Base-by-base conservation (phyloP, 768 basidiomycete genomes). In the Glaciozyma antarctica region DNA sequence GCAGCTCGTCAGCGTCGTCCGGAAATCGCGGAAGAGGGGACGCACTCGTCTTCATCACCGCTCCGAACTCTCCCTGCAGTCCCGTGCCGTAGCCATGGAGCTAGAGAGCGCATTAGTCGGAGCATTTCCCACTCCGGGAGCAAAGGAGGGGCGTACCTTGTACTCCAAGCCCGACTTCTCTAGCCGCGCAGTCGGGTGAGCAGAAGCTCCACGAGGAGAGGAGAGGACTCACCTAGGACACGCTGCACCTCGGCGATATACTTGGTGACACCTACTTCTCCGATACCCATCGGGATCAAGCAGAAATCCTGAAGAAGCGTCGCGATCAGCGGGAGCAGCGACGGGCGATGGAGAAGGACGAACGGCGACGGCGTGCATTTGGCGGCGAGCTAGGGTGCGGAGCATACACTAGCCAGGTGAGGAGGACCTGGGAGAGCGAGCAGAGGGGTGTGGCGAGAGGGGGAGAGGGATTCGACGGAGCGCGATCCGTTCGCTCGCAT, bases 41-140 rank as follows among this genome's bases (percentile, higher is more conserved):
- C 47, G 47, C 47, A 48, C 47, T 58, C 3, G 86, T 90, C 71
- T 86, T 80, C 64, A 82, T 85, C 48, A 98, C 94, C 58, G 84
- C 79, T 28, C 82, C 80, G 90, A 90, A 97, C 0, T 88, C 86
- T 7, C 92, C 91, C 77, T 93, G 88, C 77, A 94, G 73, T 75
- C 94, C 94, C 1, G 93, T 95, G 26, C 92, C 92, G 73, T 93
- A 95, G 38, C 65, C 61, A 53, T 63, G 62, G 7, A 63, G 47
- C 54, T 60, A 45, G 12, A 16, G 8, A n/a, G 7, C 26, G 2
- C 15, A 22, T 38, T 34, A 56, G 55, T 10, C 38, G 21, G 10
- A 5, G 3, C 30, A 30, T 10, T 21, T 38, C 26, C 16, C 24
- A 3, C 8, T 15, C 53, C 32, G 13, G 0, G 56, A 16, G 5